A percentile compares a stretch with the other conserved stretches of the same genome.
These are phyloP conservation scores for Nothomitra cinnamomea DNA, from an alignment of 2,329 filamentous ascomycete species.

Conservation along the genomic window DNA sequence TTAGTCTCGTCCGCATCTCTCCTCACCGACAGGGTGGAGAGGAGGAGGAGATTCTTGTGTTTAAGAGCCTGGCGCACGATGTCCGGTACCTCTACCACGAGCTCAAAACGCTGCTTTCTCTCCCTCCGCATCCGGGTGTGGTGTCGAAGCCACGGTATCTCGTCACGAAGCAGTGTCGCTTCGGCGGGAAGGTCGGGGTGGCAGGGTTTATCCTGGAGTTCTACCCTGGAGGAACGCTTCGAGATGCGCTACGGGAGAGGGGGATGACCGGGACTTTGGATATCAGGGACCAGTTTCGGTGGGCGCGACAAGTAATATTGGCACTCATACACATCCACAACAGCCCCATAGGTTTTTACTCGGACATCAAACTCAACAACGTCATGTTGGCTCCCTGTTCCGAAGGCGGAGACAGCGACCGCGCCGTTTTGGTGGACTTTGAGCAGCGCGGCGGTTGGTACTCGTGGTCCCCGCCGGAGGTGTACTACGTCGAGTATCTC, in stretches of 20 bases:
- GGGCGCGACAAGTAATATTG: background rate
- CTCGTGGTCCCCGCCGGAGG: background rate
- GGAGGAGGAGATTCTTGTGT: slow-evolving; percentile 28
- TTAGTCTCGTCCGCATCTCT: slow-evolving; percentile 32
- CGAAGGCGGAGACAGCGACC: too few species aligned
- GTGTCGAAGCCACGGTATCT: slow-evolving; percentile 35
- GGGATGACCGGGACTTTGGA: background rate
- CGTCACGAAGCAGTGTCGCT: slow-evolving; percentile 37
- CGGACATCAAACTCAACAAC: slow-evolving; percentile 4
- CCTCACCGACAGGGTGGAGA: background rate
- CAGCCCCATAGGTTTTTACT: background rate
- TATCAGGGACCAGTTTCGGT: background rate
- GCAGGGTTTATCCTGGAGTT: slow-evolving; percentile 40
- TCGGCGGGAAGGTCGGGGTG: slow-evolving; percentile 38
- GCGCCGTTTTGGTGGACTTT: slow-evolving; percentile 1
- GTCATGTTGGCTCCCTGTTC: background rate
- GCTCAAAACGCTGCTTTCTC: slow-evolving; percentile 35
- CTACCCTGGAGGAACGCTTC: slow-evolving; percentile 36
- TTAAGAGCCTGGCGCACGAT: slow-evolving; percentile 41
- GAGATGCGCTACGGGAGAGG: slow-evolving; percentile 29
- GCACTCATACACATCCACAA: slow-evolving; percentile 1
- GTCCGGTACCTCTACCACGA: slow-evolving; percentile 46
- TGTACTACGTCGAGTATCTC: slow-evolving; percentile 4
- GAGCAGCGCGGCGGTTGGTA: slow-evolving; percentile 3
- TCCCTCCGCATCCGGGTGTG: slow-evolving; percentile 35